Conservation (phyloP, 108 stramenopile genomes). For the Nitzschia inconspicua region DNA sequence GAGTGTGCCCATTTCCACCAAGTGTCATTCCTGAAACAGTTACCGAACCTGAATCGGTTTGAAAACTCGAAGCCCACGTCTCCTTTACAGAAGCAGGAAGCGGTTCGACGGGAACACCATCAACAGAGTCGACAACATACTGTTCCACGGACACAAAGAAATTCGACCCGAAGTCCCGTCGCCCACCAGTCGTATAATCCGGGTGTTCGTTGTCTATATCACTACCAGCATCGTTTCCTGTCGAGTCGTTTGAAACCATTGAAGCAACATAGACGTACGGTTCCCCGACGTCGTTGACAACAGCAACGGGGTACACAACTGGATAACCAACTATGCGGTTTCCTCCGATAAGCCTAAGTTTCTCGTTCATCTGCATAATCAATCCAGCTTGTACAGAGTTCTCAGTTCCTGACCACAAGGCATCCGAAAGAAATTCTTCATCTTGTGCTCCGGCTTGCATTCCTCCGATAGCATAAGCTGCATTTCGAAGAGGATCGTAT, state of each 20-base stretch:
- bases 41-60: not conserved
- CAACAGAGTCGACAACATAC: not conserved
- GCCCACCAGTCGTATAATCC: conserved; percentile 10
- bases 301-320: conserved; percentile 19
- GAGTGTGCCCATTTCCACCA: conserved; percentile 14
- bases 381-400: conserved; percentile 5
- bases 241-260: conserved; percentile 6
- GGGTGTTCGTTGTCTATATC: not conserved
- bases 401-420: no score
- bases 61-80: not conserved
- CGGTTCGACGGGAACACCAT: not conserved
- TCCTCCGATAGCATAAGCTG: conserved; percentile 11
- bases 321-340: not conserved
- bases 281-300: not conserved
- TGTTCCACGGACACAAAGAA: conserved; percentile 11
- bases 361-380: conserved; percentile 9
- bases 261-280: conserved; percentile 21
- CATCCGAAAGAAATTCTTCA: no score
- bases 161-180: conserved; percentile 11
- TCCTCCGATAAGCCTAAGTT: conserved; percentile 9
- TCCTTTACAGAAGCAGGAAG: not conserved
- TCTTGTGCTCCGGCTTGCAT: conserved; percentile 2
- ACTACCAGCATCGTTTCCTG: not conserved
- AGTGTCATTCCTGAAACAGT: conserved; percentile 15
- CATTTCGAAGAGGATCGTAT: conserved; percentile 7